Conservation (phyloP, 208 protist genomes). For the Crithidia mellificae region DNA sequence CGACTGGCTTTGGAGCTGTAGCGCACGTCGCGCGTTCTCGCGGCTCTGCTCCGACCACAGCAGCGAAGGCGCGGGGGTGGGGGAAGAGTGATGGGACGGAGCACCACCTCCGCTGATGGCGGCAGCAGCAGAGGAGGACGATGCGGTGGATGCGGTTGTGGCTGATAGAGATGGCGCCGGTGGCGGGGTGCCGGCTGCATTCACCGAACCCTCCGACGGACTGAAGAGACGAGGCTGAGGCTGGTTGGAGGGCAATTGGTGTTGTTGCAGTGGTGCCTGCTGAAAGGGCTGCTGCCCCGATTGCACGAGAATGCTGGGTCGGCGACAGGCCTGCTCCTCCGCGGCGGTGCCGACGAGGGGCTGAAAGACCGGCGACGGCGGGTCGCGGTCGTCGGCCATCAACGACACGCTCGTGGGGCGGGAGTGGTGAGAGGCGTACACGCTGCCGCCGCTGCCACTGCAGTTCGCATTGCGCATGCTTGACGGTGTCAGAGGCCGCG, state of each 20-base stretch:
- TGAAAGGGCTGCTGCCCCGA: neutral
- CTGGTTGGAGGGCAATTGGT: too few species aligned
- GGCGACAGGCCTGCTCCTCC: slow-evolving; percentile 22
- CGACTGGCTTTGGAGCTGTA: slow-evolving; percentile 25
- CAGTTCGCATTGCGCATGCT: neutral
- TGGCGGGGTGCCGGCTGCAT: neutral
- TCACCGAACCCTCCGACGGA: neutral
- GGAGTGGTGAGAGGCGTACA: slow-evolving; percentile 11
- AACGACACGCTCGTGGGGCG: slow-evolving; percentile 19
- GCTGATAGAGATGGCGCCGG: neutral
- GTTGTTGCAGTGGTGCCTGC: too few species aligned
- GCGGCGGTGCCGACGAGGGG: slow-evolving; percentile 28
- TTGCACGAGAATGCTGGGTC: slow-evolving; percentile 35
- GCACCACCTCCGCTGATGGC: too few species aligned
- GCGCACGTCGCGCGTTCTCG: slow-evolving; percentile 32
- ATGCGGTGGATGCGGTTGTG: too few species aligned
- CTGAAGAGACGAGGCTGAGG: slow-evolving; percentile 1
- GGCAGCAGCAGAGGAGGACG: too few species aligned
- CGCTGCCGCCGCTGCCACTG: slow-evolving; percentile 6
- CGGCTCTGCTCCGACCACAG: slow-evolving; percentile 37
- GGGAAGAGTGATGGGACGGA: neutral
- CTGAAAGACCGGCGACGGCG: slow-evolving; percentile 32
- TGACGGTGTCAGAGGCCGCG: slow-evolving; percentile 2
- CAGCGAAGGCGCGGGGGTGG: neutral
- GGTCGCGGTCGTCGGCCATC: slow-evolving; percentile 23